A percentile compares a stretch with the other conserved stretches of the same genome.
Evolutionary conservation across 305 asterid species (phyloP).

Genomic region (Fraxinus baroniana): DNA sequence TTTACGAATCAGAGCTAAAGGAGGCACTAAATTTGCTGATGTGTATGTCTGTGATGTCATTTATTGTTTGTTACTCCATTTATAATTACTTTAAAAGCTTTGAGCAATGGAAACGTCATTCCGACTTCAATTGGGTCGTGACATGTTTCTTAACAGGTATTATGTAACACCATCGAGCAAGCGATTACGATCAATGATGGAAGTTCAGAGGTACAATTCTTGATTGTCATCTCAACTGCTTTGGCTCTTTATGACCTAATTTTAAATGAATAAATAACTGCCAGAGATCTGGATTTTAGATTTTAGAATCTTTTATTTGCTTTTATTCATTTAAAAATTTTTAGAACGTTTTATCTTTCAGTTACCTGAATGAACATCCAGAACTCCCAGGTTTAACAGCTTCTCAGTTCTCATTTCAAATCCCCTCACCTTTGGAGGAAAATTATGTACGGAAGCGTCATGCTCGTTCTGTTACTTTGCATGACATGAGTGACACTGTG

Average conservation of each 20-base stretch:
- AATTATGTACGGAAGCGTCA: constrained; percentile 65
- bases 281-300: neutral
- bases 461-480: constrained; percentile 33
- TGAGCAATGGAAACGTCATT: neutral
- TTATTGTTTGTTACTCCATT: neutral
- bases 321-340: constrained; percentile 1
- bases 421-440: constrained; percentile 69
- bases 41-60: constrained; percentile 50
- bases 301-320: constrained; percentile 3
- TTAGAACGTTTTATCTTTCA: constrained; percentile 28
- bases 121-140: neutral
- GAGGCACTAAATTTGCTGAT: constrained; percentile 82
- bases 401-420: constrained; percentile 72
- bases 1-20: constrained; percentile 71
- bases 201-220: constrained; percentile 47
- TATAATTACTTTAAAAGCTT: neutral
- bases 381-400: constrained; percentile 41
- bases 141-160: constrained; percentile 45
- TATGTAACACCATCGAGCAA: constrained; percentile 63
- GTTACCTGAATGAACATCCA: constrained; percentile 61
- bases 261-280: neutral
- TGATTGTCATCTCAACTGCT: neutral
- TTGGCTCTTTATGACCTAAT: neutral
- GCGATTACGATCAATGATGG: constrained; percentile 65
- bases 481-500: constrained; percentile 30